Conservation (phyloP, 805 yeast genomes). For the Scheffersomyces amazonensis region DNA sequence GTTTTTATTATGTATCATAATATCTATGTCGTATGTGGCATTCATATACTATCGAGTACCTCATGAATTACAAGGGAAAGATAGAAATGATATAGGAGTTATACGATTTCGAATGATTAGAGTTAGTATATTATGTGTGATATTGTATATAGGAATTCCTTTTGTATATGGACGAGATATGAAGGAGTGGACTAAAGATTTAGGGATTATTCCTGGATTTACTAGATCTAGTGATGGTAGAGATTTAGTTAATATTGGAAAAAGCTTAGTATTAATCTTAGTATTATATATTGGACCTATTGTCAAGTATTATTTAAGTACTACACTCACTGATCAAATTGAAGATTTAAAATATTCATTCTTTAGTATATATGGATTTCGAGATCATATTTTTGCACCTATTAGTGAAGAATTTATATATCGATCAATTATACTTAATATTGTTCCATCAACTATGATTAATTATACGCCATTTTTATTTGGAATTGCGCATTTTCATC, state of each 20-base stretch:
- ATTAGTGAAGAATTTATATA: constrained; percentile 74
- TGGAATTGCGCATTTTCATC: constrained; percentile 79
- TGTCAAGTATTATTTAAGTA: background rate
- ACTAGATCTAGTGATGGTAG: constrained; percentile 3
- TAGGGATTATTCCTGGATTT: constrained; percentile 38
- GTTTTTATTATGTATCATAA: constrained; percentile 18
- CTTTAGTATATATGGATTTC: constrained; percentile 14
- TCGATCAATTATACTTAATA: constrained; percentile 43
- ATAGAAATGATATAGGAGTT: constrained; percentile 44
- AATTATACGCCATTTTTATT: constrained; percentile 59
- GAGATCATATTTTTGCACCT: constrained; percentile 71
- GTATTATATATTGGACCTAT: constrained; percentile 51
- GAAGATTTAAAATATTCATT: background rate
- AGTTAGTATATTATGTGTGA: constrained; percentile 27
- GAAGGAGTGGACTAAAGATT: constrained; percentile 5
- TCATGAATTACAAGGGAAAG: constrained; percentile 11
- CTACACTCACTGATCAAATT: background rate
- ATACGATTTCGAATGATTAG: constrained; percentile 39
- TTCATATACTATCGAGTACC: constrained; percentile 35
- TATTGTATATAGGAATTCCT: constrained; percentile 29
- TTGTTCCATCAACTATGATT: constrained; percentile 16
- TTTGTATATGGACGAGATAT: constrained; percentile 8
- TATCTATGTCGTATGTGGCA: constrained; percentile 48
- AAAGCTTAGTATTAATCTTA: constrained; percentile 15
- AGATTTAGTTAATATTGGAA: constrained; percentile 12